Percentiles rank a stretch among this genome's conserved stretches.
Evolutionary conservation across 805 yeast genomes (phyloP).

Genomic region (Candida boleticola): DNA sequence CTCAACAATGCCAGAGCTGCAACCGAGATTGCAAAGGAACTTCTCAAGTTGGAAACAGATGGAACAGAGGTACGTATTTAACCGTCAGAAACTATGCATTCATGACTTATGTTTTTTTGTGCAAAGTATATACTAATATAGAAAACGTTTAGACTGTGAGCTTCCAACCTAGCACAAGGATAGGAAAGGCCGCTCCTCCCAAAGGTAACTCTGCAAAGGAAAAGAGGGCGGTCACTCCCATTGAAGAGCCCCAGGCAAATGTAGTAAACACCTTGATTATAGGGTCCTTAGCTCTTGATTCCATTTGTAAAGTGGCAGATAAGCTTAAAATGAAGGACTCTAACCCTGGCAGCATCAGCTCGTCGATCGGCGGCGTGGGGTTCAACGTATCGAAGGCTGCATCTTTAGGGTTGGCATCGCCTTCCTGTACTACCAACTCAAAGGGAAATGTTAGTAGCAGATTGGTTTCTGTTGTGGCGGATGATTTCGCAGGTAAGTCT

Average conservation of each 20-base stretch:
- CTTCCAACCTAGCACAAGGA: constrained; percentile 1
- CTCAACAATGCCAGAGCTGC: constrained; percentile 72
- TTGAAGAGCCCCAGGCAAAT: not conserved
- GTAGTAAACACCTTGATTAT: constrained; percentile 44
- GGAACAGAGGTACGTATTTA: not conserved
- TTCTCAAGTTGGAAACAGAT: constrained; percentile 33
- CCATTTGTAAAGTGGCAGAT: constrained; percentile 49
- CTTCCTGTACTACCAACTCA: constrained; percentile 3
- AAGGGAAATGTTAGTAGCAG: constrained; percentile 23
- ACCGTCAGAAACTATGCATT: constrained; percentile 3
- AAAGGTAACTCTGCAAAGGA: too few species aligned
- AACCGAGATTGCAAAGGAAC: constrained; percentile 59
- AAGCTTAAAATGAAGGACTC: constrained; percentile 51
- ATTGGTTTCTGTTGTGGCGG: constrained; percentile 60
- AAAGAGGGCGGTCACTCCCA: too few species aligned
- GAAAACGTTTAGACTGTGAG: not conserved
- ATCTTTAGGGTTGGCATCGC: constrained; percentile 21
- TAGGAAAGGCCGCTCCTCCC: not conserved
- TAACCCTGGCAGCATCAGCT: constrained; percentile 60
- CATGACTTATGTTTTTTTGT: too few species aligned
- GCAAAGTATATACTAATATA: too few species aligned
- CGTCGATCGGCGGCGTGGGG: constrained; percentile 82
- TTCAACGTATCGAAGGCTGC: constrained; percentile 74
- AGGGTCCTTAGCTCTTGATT: constrained; percentile 78
- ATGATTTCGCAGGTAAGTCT: constrained; percentile 52